Base-by-base conservation (phyloP, 768 basidiomycete species). In the Lentinus tigrinus region DNA sequence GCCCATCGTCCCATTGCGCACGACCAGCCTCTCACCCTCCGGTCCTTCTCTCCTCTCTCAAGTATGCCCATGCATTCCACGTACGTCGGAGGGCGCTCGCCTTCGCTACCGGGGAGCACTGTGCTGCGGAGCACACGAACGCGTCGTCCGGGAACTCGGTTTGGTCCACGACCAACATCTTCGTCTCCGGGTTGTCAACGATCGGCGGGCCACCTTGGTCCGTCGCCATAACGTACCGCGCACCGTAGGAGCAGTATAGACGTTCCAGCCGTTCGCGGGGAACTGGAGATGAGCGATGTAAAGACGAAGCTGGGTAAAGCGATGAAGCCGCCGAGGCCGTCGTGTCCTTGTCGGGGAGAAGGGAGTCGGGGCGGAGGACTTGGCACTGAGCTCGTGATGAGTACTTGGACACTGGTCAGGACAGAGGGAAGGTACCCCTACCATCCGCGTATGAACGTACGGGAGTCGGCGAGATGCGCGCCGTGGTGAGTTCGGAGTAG, bases 311-410 rank as follows among this genome's bases (percentile, higher is more conserved):
- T 72, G 70, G 6, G 67, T 47, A n/a, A 71, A n/a, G 78, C 65
- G 27, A 79, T 69, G 44, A 74, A 69, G 1, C 75, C 72, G 31
- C 64, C 65, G 11, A 72, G 67, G 2, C 71, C 71, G 57, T 72
- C 4, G 70, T 70, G 71, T 81, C 79, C 50, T 79, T 79, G 69
- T 81, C 78, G 0, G 78, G 78, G 1, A 78, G 72, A 7, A 80
- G 65, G 24, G 61, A 1, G 69, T 70, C 9, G 24, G 54, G 10
- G 28, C 39, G 8, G 40, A 37, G 1, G 56, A 43, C 1, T 16
- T 7, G 4, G 64, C 68, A 48, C 67, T 69, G 55, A n/a, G n/a
- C n/a, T n/a, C n/a, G n/a, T n/a, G n/a, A n/a, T n/a, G n/a, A n/a
- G n/a, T n/a, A n/a, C n/a, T n/a, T n/a, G n/a, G n/a, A n/a, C n/a